These are phyloP conservation scores for Boletellus ananas DNA, from an alignment of 768 basidiomycete species.

Conservation along the genomic window DNA sequence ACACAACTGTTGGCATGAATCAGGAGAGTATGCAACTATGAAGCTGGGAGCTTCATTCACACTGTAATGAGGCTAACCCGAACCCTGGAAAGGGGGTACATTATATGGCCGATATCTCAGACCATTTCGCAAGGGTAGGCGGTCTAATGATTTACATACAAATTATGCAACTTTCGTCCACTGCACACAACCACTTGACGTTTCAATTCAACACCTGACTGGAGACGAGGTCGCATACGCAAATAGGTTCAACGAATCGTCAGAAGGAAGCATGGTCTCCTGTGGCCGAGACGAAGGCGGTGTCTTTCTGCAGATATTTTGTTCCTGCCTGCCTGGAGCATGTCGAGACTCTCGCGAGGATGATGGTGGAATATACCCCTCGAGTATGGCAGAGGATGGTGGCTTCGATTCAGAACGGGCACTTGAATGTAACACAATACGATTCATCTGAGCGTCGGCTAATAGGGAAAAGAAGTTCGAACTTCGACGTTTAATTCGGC, in stretches of 20 bases:
- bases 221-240: slow-evolving; percentile 34
- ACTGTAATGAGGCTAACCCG: too few species aligned
- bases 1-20: neutral
- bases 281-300: neutral
- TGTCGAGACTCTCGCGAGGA: slow-evolving; percentile 6
- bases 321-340: slow-evolving; percentile 9
- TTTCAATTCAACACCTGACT: slow-evolving; percentile 13
- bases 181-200: neutral
- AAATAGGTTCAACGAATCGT: slow-evolving; percentile 51
- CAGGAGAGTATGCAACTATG: neutral
- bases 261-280: slow-evolving; percentile 33
- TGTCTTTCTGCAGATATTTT: slow-evolving; percentile 2
- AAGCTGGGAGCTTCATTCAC: neutral
- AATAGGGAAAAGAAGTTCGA: slow-evolving; percentile 39
- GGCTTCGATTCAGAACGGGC: neutral
- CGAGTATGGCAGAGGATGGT: slow-evolving; percentile 12
- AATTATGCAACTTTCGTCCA: neutral
- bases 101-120: neutral
- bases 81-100: too few species aligned
- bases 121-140: neutral
- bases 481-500: slow-evolving; percentile 14
- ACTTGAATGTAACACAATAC: slow-evolving; percentile 33
- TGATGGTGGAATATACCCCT: slow-evolving; percentile 9
- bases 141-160: neutral
- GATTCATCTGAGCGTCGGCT: slow-evolving; percentile 37